Percentiles rank a stretch among this genome's conserved stretches.
These are phyloP conservation scores for Houttuynia cordata DNA, from an alignment of 164 flowering plant species.

Conservation along the genomic window DNA sequence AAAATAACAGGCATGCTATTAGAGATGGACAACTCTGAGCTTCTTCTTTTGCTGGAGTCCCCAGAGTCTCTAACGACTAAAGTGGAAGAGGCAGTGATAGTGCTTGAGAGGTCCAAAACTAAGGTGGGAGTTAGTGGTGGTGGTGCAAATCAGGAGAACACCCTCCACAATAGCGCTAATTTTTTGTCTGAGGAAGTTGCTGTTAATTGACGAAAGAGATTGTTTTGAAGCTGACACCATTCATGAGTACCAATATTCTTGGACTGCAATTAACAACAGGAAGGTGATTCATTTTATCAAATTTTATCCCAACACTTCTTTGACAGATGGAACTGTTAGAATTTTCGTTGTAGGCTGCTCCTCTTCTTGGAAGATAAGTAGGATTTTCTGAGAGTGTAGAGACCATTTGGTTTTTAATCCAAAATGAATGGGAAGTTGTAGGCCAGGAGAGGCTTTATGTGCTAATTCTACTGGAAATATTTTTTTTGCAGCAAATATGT, in stretches of 20 bases:
- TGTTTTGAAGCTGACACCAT: neutral
- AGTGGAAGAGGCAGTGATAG: slow-evolving; percentile 77
- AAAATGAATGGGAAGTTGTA: too few relatives aligned
- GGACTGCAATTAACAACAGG: neutral
- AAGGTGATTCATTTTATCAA: too few relatives aligned
- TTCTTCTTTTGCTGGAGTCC: slow-evolving; percentile 65
- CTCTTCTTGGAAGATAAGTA: neutral
- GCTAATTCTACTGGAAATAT: too few relatives aligned
- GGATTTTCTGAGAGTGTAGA: neutral
- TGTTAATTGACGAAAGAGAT: slow-evolving; percentile 22
- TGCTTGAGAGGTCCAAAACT: slow-evolving; percentile 51
- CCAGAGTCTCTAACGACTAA: slow-evolving; percentile 59
- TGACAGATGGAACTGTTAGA: neutral
- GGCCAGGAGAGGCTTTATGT: too few relatives aligned
- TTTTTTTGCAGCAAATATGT: too few relatives aligned
- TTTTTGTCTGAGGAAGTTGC: slow-evolving; percentile 54
- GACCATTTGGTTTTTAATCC: neutral
- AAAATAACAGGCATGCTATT: slow-evolving; percentile 88
- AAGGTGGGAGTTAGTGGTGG: slow-evolving; percentile 16
- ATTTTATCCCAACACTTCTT: neutral
- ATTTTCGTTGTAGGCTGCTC: neutral
- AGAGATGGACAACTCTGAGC: slow-evolving; percentile 86
- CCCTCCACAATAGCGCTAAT: slow-evolving; percentile 22
- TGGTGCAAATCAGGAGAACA: slow-evolving; percentile 18
- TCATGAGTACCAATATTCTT: neutral